Conservation (phyloP, 1,284 basidiomycete species). For the Malassezia pachydermatis region DNA sequence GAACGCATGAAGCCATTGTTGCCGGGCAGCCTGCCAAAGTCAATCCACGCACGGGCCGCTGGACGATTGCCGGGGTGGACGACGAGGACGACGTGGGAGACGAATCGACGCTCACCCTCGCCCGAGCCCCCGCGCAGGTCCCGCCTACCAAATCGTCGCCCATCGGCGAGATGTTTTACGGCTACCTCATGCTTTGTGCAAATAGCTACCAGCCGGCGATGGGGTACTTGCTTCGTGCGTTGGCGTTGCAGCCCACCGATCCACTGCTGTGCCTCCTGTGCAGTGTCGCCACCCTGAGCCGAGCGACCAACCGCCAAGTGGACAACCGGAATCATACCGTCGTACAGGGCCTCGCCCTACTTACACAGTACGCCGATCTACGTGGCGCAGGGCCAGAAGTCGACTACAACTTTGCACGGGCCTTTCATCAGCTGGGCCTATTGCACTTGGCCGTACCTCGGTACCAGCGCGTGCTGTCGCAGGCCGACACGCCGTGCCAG, state of each 20-base stretch:
- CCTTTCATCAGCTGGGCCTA: constrained; percentile 67
- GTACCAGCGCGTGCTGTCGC: constrained; percentile 26
- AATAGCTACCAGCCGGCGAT: constrained; percentile 82
- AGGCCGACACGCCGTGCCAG: constrained; percentile 6
- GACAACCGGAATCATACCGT: constrained; percentile 74
- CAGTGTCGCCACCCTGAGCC: constrained; percentile 70
- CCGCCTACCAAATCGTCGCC: constrained; percentile 50
- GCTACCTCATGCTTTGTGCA: constrained; percentile 69
- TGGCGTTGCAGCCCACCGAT: constrained; percentile 70
- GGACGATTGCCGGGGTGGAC: constrained; percentile 26
- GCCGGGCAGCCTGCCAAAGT: constrained; percentile 16
- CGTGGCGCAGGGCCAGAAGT: constrained; percentile 52
- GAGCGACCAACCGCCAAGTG: constrained; percentile 82
- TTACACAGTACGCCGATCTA: constrained; percentile 23
- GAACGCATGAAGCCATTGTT: constrained; percentile 30
- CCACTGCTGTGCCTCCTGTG: constrained; percentile 73
- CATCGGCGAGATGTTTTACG: constrained; percentile 67
- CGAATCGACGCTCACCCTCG: neutral
- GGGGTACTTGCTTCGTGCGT: constrained; percentile 78
- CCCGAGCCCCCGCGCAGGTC: neutral
- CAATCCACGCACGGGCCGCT: constrained; percentile 17
- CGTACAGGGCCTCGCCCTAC: constrained; percentile 24
- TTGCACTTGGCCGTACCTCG: constrained; percentile 33
- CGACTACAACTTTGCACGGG: constrained; percentile 81
- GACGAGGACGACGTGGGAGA: constrained; percentile 21